These are phyloP conservation scores for Adiantum capillusveneris DNA, from an alignment of 75 land plant genomes.

Conservation along the genomic window DNA sequence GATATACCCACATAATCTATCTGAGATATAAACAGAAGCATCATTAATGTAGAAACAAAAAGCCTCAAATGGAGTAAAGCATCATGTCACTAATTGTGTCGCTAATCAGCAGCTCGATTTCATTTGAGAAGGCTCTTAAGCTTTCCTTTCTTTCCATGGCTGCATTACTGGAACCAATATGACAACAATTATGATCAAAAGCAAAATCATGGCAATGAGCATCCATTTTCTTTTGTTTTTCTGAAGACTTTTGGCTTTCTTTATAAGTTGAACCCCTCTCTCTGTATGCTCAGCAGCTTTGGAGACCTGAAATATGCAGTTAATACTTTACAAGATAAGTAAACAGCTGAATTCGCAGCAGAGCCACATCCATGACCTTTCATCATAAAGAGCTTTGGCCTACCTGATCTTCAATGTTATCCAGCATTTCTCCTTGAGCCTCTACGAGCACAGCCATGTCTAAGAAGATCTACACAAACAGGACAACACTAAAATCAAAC, in stretches of 20 bases:
- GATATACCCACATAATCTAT: too few species aligned
- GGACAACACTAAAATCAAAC: background rate
- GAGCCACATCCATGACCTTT: too few species aligned
- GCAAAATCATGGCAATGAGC: background rate
- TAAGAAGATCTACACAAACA: constrained; percentile 47
- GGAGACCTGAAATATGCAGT: constrained; percentile 1
- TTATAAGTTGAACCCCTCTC: background rate
- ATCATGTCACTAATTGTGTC: too few species aligned
- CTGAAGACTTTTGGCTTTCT: constrained; percentile 5
- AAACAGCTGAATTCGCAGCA: too few species aligned
- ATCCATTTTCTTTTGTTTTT: constrained; percentile 3
- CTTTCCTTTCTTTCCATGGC: constrained; percentile 1
- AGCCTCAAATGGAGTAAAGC: too few species aligned
- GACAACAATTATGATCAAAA: background rate
- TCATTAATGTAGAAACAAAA: too few species aligned
- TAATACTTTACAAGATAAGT: too few species aligned
- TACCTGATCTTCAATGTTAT: constrained; percentile 93
- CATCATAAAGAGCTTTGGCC: too few species aligned
- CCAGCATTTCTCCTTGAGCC: constrained; percentile 83
- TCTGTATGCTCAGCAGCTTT: constrained; percentile 2
- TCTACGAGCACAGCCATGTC: constrained; percentile 92
- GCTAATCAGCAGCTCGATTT: too few species aligned
- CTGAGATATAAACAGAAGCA: too few species aligned
- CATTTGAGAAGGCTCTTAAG: background rate
- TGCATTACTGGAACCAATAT: constrained; percentile 2